phyloP scores from a whole-genome alignment of 129 eudicot species.

The Chrysanthemum makinoi region DNA sequence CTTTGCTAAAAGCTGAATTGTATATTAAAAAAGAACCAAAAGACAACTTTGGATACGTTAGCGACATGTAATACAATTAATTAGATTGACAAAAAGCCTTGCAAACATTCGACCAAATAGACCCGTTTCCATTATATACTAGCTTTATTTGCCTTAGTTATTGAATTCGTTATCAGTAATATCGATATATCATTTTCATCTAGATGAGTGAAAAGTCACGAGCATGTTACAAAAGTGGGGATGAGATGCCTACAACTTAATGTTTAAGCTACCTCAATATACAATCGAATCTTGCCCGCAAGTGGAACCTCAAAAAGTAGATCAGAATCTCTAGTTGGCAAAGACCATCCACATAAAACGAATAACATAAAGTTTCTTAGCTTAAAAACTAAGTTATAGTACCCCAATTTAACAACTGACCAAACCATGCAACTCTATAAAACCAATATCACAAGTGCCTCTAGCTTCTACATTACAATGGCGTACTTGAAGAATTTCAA shows the following conservation, averaged over 20 bases:
- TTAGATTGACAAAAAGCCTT: no score
- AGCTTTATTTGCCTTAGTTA: background rate
- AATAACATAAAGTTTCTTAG: constrained; percentile 33
- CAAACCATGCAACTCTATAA: constrained; percentile 15
- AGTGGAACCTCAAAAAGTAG: constrained; percentile 30
- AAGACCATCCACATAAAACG: constrained; percentile 28
- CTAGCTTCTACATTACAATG: constrained; percentile 34
- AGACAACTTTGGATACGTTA: no score
- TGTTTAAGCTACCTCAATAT: constrained; percentile 38
- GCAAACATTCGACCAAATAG: no score
- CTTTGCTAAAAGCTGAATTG: no score
- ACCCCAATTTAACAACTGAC: background rate
- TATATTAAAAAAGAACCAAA: no score
- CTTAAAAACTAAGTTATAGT: constrained; percentile 41
- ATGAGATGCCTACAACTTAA: constrained; percentile 23
- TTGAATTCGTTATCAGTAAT: background rate
- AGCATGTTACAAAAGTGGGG: background rate
- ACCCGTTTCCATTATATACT: background rate
- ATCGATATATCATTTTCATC: background rate
- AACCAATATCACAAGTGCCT: constrained; percentile 9
- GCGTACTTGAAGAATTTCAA: constrained; percentile 51
- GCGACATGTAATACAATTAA: no score
- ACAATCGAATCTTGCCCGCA: constrained; percentile 24
- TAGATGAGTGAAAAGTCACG: background rate
- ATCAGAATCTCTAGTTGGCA: constrained; percentile 27